A percentile compares a stretch with the other conserved stretches of the same genome.
phyloP scores from a whole-genome alignment of 75 land plant species.

The Picea sitchensis region DNA sequence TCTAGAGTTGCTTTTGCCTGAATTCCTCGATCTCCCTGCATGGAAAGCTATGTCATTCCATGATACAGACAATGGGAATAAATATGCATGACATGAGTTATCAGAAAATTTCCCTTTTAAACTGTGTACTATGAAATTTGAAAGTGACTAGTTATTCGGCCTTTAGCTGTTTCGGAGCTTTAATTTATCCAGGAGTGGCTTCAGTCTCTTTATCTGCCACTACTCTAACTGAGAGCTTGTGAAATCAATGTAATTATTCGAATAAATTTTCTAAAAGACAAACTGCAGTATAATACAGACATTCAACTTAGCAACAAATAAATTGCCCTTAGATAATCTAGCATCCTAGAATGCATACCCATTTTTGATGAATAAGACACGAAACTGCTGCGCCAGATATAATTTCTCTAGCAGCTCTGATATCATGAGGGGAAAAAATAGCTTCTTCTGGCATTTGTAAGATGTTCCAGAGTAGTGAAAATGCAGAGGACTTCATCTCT shows the following conservation, averaged over 20 bases:
- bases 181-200: neutral
- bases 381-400: conserved; percentile 14
- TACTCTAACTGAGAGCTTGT: neutral
- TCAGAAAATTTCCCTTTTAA: too few species aligned
- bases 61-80: neutral
- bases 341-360: conserved; percentile 14
- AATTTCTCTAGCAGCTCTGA: conserved; percentile 10
- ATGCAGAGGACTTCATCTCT: conserved; percentile 19
- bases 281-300: neutral
- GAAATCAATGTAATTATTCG: neutral
- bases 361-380: conserved; percentile 19
- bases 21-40: conserved; percentile 15
- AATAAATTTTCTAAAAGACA: neutral
- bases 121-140: neutral
- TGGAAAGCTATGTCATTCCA: conserved; percentile 1
- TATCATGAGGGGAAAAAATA: neutral
- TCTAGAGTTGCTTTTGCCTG: conserved; percentile 10
- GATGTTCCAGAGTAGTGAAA: conserved; percentile 11
- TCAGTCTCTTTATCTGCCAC: neutral
- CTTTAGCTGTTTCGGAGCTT: neutral
- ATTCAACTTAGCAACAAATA: conserved; percentile 2
- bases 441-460: neutral
- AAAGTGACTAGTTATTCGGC: neutral
- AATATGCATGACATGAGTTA: neutral
- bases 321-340: neutral